Base-by-base conservation (phyloP, 2,329 filamentous ascomycete species). In the Arthrinium puccinioides region DNA sequence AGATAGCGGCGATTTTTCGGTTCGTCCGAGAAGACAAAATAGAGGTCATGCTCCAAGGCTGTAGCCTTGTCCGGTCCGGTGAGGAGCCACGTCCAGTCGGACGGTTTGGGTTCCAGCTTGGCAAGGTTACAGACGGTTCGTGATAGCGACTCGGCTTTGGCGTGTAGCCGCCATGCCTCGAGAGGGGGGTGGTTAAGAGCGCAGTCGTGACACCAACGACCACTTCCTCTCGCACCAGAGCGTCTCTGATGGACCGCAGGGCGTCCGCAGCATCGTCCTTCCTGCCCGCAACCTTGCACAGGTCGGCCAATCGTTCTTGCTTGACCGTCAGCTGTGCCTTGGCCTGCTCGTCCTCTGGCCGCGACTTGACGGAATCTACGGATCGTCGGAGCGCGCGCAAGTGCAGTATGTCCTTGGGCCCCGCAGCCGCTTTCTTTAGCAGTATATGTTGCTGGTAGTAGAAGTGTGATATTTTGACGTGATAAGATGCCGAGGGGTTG, bases 381-480 rank as follows among this genome's bases (percentile, higher is more conserved):
- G 82, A 83, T 38, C 76, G 71, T 39, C 72, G 73, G 33, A 87
- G 65, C 10, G 79, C 69, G 34, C 73, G 69, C 11, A 83, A 56
- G 2, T 72, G 63, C 14, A 62, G 56, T 6, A 52, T 45, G 32
- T 69, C 64, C n/a, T 63, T 61, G 1, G 56, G 44, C 21, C 64
- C 64, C 4, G 61, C 59, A 0, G 59, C 46, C 18, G 62, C 58
- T 34, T 72, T 74, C 11, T 67, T 61, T 42, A 76, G 53, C 30
- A 68, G 63, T 14, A 73, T 60, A 50, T 78, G 77, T 32, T 75
- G 67, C n/a, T 76, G 66, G 53, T 81, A 87, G 53, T 86, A 86
- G 4, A 84, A 67, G 47, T 83, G 81, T 0, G 83, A 87, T 19
- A 87, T 73, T 48, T 80, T 84, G 43, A 82, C 70, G 39, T 75